Base-by-base conservation (phyloP, 139 green algal genomes). In the Coelastrella sp. region DNA sequence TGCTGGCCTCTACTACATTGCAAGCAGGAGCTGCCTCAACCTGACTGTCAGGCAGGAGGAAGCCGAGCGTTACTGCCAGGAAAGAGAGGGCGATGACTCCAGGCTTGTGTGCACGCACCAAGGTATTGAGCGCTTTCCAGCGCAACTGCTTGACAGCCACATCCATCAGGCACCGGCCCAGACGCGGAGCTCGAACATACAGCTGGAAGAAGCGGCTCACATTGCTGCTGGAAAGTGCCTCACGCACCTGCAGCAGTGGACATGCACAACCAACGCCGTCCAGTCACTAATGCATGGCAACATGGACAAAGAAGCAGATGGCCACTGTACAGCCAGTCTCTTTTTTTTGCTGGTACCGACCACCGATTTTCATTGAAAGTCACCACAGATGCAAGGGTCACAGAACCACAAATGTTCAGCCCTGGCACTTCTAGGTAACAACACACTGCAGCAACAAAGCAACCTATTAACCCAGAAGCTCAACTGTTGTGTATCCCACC, bases 151-250 rank as follows among this genome's bases (percentile, higher is more conserved):
- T 91, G 6, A 94, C 92, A 8, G 89, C 85, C 25, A 95, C 84
- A 80, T 98, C 96, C 92, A 99, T 93, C 58, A 99, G 93, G 1
- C 94, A 94, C 11, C 95, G 90, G 8, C 94, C 93, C 10, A 98
- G 91, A 49, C 91, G 88, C 19, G 97, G 96, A 12, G 96, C 95
- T 0, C 63, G 49, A 4, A 84, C 83, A 85, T 98, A 98, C 35
- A 98, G 93, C 22, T 81, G 19, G 89, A 98, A 98, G 87, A 98
- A 97, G 7, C 70, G 78, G 1, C 81, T 66, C 78, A 94, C 95
- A 76, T 95, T 87, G 14, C 70, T 58, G n/a, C 79, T 87, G 24
- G 61, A 74, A 10, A 95, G 56, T 8, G 94, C 92, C 27, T 78
- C 11, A 14, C 61, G 82, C 70, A 78, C 68, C n/a, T 90, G 56